Evolutionary conservation across 2,329 filamentous ascomycete genomes (phyloP).

Genomic region (Colletotrichum filicis): DNA sequence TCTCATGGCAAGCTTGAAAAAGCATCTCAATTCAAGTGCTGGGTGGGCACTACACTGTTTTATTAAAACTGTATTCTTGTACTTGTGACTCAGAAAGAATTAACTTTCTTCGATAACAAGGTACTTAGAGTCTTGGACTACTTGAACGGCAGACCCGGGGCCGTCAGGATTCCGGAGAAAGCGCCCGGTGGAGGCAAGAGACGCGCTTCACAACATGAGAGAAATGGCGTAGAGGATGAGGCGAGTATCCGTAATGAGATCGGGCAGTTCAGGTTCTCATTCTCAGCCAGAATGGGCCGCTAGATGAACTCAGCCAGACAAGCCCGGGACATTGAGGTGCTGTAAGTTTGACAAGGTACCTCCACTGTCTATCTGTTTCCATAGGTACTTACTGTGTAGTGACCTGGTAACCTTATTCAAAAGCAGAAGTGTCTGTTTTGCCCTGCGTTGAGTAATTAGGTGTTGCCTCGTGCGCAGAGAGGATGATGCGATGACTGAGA

Average conservation of each 20-base stretch:
- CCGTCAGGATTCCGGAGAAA: not conserved
- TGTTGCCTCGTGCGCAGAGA: not conserved
- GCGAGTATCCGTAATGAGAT: not conserved
- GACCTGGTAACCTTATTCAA: no score
- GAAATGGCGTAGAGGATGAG: not conserved
- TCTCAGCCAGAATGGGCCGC: no score
- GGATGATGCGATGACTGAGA: not conserved
- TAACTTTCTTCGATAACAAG: no score
- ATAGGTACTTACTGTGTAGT: not conserved
- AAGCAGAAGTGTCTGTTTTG: no score
- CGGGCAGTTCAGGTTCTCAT: not conserved
- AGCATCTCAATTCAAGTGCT: no score
- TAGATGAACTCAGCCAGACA: not conserved
- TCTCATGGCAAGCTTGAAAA: no score
- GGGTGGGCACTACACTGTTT: no score
- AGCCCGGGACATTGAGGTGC: not conserved
- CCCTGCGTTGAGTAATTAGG: not conserved
- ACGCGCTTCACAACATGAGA: not conserved
- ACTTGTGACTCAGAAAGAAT: no score
- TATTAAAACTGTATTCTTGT: no score
- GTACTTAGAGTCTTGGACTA: not conserved
- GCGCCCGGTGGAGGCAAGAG: constrained; percentile 4
- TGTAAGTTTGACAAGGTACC: not conserved
- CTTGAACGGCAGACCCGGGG: not conserved
- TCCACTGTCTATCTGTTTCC: not conserved